Conservation (phyloP, 1,139 yeast species). For the Hansenula lynferdii region DNA sequence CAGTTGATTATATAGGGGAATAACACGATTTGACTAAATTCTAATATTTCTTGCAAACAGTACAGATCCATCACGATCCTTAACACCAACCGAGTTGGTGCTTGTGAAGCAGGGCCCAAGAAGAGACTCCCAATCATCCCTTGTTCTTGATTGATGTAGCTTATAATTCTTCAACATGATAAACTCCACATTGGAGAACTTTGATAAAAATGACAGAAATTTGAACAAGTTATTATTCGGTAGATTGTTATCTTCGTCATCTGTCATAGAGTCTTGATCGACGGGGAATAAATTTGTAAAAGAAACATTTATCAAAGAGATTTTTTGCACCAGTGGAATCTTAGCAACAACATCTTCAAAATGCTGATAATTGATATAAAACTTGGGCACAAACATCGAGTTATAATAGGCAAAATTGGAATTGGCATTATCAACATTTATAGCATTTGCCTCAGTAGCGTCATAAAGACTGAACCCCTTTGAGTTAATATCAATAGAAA, state of each 20-base stretch:
- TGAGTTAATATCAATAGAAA: constrained; percentile 44
- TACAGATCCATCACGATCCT: constrained; percentile 31
- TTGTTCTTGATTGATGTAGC: constrained; percentile 30
- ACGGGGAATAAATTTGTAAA: constrained; percentile 20
- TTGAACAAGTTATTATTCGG: constrained; percentile 18
- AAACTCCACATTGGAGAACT: constrained; percentile 28
- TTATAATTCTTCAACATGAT: constrained; percentile 29
- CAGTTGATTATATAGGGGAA: no score
- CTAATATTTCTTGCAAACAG: constrained; percentile 23
- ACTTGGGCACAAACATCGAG: constrained; percentile 23
- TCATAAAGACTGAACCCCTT: constrained; percentile 34
- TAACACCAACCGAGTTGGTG: constrained; percentile 28
- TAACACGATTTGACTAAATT: background rate
- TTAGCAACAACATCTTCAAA: constrained; percentile 16
- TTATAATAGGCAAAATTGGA: constrained; percentile 22
- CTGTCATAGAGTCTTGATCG: constrained; percentile 12
- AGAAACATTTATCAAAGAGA: constrained; percentile 18
- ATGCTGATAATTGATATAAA: constrained; percentile 17
- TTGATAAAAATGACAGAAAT: constrained; percentile 27
- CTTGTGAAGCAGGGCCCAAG: constrained; percentile 29
- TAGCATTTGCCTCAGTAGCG: constrained; percentile 11
- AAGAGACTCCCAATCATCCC: constrained; percentile 31
- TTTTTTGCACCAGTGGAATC: constrained; percentile 10
- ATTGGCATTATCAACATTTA: constrained; percentile 17
- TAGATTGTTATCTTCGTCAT: constrained; percentile 6